A percentile compares a stretch with the other conserved stretches of the same genome.
Evolutionary conservation across 495 filamentous ascomycete genomes (phyloP).

Genomic region (Thermochaetoides thermophila): DNA sequence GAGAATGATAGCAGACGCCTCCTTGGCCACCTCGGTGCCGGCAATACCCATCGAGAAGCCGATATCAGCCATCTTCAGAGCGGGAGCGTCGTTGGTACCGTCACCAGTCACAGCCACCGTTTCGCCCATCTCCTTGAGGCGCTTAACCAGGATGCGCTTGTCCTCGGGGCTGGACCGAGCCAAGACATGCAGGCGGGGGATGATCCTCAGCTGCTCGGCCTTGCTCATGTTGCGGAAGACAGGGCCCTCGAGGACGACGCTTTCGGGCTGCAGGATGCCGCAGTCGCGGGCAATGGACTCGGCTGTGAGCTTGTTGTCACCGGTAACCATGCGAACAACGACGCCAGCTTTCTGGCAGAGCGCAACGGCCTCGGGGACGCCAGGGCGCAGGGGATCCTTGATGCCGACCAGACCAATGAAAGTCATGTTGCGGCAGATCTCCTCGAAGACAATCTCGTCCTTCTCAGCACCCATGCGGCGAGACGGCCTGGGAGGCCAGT

Average conservation of each 20-base stretch:
- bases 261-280: constrained; percentile 63
- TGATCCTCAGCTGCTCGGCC: constrained; percentile 51
- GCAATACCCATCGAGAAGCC: constrained; percentile 90
- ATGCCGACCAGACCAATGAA: constrained; percentile 73
- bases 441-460: constrained; percentile 60
- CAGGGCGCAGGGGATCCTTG: constrained; percentile 72
- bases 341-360: constrained; percentile 67
- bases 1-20: constrained; percentile 81
- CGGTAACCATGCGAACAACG: constrained; percentile 79
- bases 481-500: constrained; percentile 57
- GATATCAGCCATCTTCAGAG: constrained; percentile 72
- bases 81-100: constrained; percentile 81
- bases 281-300: constrained; percentile 71
- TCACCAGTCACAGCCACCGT: constrained; percentile 83
- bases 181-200: constrained; percentile 67
- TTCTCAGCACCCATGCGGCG: constrained; percentile 53
- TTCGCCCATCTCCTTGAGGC: constrained; percentile 58
- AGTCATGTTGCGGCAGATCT: constrained; percentile 55
- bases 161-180: constrained; percentile 81
- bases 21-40: constrained; percentile 87
- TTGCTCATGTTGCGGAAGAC: constrained; percentile 66
- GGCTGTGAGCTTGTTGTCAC: constrained; percentile 72
- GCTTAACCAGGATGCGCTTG: constrained; percentile 64
- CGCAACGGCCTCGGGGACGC: constrained; percentile 60
- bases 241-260: constrained; percentile 69